Base-by-base conservation (phyloP, 2,329 filamentous ascomycete species). In the Huntiella savannae region DNA sequence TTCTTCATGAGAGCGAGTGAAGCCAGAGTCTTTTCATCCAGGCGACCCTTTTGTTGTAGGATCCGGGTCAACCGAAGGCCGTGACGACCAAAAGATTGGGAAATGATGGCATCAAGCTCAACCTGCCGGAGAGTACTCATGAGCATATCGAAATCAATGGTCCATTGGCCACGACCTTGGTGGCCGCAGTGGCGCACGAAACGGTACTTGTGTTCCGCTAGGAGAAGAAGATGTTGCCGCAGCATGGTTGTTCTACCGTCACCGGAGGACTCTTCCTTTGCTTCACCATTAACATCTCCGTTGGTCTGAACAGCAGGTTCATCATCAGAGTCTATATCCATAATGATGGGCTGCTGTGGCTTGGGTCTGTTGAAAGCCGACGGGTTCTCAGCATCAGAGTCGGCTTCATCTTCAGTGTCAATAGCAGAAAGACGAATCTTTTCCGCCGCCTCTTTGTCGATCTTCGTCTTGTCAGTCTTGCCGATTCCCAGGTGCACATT, bases 1-100 rank as follows among this genome's bases (percentile, higher is more conserved):
- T 88, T 83, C 48, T 81, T 80, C 67, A 95, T 79, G 50, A 98
- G 73, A 45, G 82, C 82, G 47, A 86, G 70, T 43, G 78, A 77
- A 34, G 82, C 81, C 10, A 95, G 69, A 50, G 82, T 79, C 61
- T 92, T 93, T 61, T 98, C 91, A 53, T 96, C 88, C n/a, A 96
- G 68, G 57, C 91, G 94, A 45, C 91, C 91, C 57, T 87, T 85
- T 49, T 82, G 78, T 35, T 81, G 73, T 15, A 98, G 70, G 47
- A 96, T 85, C 15, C 85, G 80, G 15, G 86, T 73, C n/a, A 98
- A 68, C 6, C 88, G 82, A 13, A 88, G 71, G 1, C 85, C 85
- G 40, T 81, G 68, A 5, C 74, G 72, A 5, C 85, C 86, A 54
- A 84, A 86, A 2, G 76, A 75, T 45, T 84, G 75, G 52, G 81